Conservation (phyloP, 495 filamentous ascomycete genomes). For the Parachaetomium inaequale region DNA sequence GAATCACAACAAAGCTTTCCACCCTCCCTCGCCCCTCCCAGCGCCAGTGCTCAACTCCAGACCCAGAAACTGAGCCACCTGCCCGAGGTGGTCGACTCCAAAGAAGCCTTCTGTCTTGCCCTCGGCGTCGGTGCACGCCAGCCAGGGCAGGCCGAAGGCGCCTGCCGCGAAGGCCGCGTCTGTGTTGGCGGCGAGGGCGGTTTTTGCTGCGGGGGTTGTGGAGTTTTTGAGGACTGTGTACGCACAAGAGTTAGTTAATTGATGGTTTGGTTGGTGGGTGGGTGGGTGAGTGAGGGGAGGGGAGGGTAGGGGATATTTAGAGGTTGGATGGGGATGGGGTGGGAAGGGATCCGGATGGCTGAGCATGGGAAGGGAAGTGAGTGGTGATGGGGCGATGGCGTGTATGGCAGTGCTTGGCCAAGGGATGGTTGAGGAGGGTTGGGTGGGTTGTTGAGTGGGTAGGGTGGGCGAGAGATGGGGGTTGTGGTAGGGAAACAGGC, state of each 20-base stretch:
- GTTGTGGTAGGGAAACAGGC: no score
- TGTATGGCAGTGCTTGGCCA: no score
- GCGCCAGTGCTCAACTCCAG: slow-evolving; percentile 42
- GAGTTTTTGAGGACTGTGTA: slow-evolving; percentile 29
- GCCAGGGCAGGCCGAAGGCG: slow-evolving; percentile 72
- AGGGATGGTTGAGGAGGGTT: not conserved
- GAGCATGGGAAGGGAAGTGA: no score
- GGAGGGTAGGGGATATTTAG: not conserved
- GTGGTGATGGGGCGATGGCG: not conserved
- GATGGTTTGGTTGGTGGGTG: not conserved
- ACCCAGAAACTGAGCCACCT: slow-evolving; percentile 59
- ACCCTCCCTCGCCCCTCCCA: slow-evolving; percentile 24
- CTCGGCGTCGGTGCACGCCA: slow-evolving; percentile 57
- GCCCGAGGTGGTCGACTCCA: slow-evolving; percentile 67
- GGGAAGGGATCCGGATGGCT: not conserved
- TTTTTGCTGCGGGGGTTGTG: slow-evolving; percentile 51
- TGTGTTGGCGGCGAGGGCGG: slow-evolving; percentile 52
- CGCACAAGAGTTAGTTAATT: not conserved
- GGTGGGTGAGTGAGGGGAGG: no score
- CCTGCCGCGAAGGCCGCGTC: slow-evolving; percentile 55
- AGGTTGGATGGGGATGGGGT: not conserved
- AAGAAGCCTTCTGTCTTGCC: slow-evolving; percentile 63
- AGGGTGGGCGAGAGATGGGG: no score
- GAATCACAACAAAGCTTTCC: slow-evolving; percentile 55
- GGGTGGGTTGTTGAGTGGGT: no score